Evolutionary conservation across 768 basidiomycete genomes (phyloP), one percentile per base, ranked within the genome.

Genomic region (Tricholoma sp.): DNA sequence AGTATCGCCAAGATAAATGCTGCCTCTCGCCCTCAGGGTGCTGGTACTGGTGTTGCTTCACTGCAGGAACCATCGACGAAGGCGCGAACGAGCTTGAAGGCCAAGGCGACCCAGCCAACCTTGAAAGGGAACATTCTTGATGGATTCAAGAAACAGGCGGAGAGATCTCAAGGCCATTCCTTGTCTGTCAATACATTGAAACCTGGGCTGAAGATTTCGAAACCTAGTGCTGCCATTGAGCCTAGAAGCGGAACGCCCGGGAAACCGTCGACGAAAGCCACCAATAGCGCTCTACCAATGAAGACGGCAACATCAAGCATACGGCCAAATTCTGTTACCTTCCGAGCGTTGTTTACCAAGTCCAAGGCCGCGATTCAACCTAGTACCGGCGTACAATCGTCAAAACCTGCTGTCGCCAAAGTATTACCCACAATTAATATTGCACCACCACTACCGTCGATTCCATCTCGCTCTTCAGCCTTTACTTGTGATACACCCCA

Each of bases 1-100:
- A 82, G 81, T 55, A 89, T 92, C 56, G 89, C 90, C 3, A 87
- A 84, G 63, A 83, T 88, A 29, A 92, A 92, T 61, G 90, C 89
- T 43, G 81, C 81, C 0, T 74, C 76, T 32, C 81, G 88, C 11
- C 52, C 68, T 34, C 50, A 27, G 41, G 9, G 39, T 22, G 14
- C 59, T 8, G n/a, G 12, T 19, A 50, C n/a, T 31, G 10, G 14
- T 8, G n/a, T n/a, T 11, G n/a, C 24, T 29, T 49, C 27, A 5
- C 47, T 12, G 10, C 16, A 10, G 27, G 47, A 50, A 31, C 47
- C 47, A 57, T 35, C 6, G 6, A 32, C 31, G 4, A 55, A 60
- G 27, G 49, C 35, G 10, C 54, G 19, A 16, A 9, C 31, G 31
- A 37, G 16, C 49, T 31, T 53, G 18, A 49, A 46, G 9, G 5